A percentile compares a stretch with the other conserved stretches of the same genome.
These are phyloP conservation scores for Ensete ventricosum DNA, from an alignment of 176 grass and related monocot species.

Conservation along the genomic window DNA sequence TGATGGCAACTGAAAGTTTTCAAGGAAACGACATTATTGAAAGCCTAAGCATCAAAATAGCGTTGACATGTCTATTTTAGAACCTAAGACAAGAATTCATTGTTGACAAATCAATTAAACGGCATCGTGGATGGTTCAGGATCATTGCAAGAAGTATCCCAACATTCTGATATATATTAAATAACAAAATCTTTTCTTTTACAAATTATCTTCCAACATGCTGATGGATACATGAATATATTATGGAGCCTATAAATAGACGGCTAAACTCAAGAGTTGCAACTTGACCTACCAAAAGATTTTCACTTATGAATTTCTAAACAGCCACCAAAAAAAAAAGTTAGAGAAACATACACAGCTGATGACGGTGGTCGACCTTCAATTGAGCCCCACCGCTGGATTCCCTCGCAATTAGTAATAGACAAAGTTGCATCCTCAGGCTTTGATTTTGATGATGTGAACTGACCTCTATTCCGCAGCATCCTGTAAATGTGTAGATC, in stretches of 20 bases:
- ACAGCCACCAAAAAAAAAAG: constrained; percentile 4
- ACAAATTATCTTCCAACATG: no score
- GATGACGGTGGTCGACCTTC: constrained; percentile 85
- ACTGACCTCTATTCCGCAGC: constrained; percentile 93
- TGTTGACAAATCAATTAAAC: neutral
- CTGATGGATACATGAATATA: no score
- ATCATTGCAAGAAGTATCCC: no score
- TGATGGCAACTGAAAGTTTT: constrained; percentile 68
- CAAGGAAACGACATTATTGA: constrained; percentile 2
- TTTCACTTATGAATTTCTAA: constrained; percentile 1
- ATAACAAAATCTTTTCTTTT: no score
- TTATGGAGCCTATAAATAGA: no score
- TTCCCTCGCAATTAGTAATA: constrained; percentile 42
- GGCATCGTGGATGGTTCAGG: no score
- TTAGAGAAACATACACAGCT: constrained; percentile 46
- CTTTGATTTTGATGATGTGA: constrained; percentile 94
- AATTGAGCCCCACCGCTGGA: constrained; percentile 62
- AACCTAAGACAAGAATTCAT: neutral
- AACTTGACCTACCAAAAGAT: neutral
- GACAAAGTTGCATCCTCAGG: constrained; percentile 48
- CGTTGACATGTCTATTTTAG: neutral
- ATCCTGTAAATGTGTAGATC: constrained; percentile 46
- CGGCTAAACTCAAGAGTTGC: no score
- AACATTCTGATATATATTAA: no score
- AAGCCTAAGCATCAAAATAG: neutral